Evolutionary conservation across 805 yeast species (phyloP), one percentile per base, ranked within the genome.

Genomic region (Candida coquimbonensis): DNA sequence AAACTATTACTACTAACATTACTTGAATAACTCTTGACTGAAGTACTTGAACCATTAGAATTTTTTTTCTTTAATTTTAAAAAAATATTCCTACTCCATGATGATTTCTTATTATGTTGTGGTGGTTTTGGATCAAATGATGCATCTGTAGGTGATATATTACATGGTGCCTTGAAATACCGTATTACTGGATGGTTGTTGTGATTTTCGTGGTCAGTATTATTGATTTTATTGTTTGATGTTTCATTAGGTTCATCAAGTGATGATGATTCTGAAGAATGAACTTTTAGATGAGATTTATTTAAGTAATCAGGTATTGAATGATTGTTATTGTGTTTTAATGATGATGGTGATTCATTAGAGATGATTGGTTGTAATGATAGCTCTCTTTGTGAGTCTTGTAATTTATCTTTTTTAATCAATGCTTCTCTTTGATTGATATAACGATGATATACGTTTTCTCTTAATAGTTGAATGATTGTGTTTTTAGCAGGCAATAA

Each of bases 371-470:
- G 31, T 11, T 29, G 14, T 11, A 29, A 11, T n/a, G 13, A 14
- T 29, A 8, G 2, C 6, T 38, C 34, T 36, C 16, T 40, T 17
- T n/a, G 26, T n/a, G 13, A 25, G 13, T 38, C 21, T 3, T 31
- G 7, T 9, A 43, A 36, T 25, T 48, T 47, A 8, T 48, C 51
- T 21, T 46, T 46, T 13, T 45, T 19, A n/a, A 48, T 36, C 8
- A 49, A 36, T 36, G 26, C 49, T 42, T 56, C 60, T 36, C 57
- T 56, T 32, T 53, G 48, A 5, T 53, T 43, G 34, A 62, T 27
- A 43, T 60, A 64, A 36, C 62, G 59, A 43, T 57, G 54, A 45
- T 64, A 64, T 17, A 64, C 56, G 36, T 65, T 65, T 37, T 62
- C 68, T 44, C 66, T 51, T 16, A 65, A 42, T 17, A 65, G 36